Evolutionary conservation across 2,329 filamentous ascomycete species (phyloP).

Genomic region (Diaporthe aspalathi): DNA sequence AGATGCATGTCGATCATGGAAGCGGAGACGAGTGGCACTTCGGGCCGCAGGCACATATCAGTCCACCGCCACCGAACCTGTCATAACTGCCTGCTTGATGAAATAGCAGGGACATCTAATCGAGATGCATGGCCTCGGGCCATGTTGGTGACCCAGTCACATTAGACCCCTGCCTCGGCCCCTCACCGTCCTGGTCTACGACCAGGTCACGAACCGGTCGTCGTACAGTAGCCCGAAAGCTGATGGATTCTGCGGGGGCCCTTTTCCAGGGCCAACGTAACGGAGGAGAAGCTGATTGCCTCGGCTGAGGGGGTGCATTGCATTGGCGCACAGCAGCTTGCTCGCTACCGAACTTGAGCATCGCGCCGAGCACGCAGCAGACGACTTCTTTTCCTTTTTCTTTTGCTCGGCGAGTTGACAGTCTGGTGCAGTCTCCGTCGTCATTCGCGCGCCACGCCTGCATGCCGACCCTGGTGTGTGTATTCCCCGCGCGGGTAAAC

Average conservation of each 20-base stretch:
- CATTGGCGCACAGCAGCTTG: conserved; percentile 11
- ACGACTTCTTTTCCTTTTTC: background rate
- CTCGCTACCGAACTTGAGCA: conserved; percentile 6
- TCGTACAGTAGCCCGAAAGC: background rate
- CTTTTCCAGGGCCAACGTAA: background rate
- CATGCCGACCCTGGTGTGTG: background rate
- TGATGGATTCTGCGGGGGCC: background rate
- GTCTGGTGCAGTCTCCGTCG: background rate
- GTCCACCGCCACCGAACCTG: background rate
- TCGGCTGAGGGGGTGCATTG: conserved; percentile 1
- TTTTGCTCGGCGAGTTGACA: background rate
- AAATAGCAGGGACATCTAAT: background rate
- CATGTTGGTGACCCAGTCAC: background rate
- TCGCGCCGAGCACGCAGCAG: background rate
- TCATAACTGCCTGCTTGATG: background rate
- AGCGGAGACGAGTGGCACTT: conserved; percentile 16
- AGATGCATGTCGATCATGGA: background rate
- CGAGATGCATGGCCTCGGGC: background rate
- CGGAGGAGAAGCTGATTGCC: background rate
- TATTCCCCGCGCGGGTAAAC: conserved; percentile 5
- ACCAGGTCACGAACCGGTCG: background rate
- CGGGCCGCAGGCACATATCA: conserved; percentile 15
- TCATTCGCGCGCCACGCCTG: conserved; percentile 13
- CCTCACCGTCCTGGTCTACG: background rate
- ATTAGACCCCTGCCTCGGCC: background rate